These are phyloP conservation scores for Dunaliella primolecta DNA, from an alignment of 139 green algal species.

Conservation along the genomic window DNA sequence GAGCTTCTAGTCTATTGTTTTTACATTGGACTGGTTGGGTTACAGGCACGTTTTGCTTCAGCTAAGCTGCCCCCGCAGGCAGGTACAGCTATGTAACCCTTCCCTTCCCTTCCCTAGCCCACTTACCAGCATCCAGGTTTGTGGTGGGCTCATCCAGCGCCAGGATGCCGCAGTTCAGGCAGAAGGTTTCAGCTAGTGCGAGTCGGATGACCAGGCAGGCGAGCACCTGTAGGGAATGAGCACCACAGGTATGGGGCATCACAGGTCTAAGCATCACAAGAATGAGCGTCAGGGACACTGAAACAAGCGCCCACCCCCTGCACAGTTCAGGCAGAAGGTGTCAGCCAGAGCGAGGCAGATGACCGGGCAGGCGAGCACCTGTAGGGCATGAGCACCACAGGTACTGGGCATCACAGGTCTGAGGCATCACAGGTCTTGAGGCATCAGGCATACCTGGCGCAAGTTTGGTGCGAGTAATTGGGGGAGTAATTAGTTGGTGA, in stretches of 20 bases:
- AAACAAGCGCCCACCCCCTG: too few species aligned
- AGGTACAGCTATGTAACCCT: too few species aligned
- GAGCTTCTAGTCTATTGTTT: too few species aligned
- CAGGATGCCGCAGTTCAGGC: constrained; percentile 96
- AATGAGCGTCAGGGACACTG: too few species aligned
- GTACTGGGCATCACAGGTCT: neutral
- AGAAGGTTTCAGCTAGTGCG: constrained; percentile 97
- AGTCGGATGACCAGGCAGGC: constrained; percentile 97
- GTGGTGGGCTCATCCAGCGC: constrained; percentile 98
- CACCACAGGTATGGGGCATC: neutral
- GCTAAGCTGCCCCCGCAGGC: too few species aligned
- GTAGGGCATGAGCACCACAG: constrained; percentile 5
- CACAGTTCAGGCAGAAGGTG: constrained; percentile 97
- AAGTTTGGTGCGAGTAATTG: constrained; percentile 97
- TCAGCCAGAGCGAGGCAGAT: constrained; percentile 96
- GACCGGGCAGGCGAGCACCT: constrained; percentile 95
- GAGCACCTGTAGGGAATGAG: constrained; percentile 68
- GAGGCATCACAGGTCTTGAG: neutral
- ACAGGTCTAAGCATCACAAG: neutral
- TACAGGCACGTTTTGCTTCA: too few species aligned
- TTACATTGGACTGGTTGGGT: too few species aligned
- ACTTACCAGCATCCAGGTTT: constrained; percentile 85
- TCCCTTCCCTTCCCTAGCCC: too few species aligned
- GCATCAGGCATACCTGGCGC: too few species aligned
- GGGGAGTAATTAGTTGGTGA: constrained; percentile 96